phyloP scores from a whole-genome alignment of 2,329 filamentous ascomycete species.

The Fusarium sulawesiense region DNA sequence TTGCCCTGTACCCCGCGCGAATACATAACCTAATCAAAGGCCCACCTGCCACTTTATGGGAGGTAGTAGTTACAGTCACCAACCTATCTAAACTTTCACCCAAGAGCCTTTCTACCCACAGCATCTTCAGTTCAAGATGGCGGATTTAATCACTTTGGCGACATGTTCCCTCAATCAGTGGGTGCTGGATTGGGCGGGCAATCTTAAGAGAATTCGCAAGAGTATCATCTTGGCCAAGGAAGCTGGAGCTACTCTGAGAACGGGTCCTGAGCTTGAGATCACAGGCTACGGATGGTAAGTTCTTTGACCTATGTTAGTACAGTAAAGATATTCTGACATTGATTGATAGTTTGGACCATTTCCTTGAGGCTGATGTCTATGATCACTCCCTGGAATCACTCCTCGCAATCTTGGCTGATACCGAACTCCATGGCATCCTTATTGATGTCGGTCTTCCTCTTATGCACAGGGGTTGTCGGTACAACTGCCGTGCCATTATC shows the following conservation, averaged over 20 bases:
- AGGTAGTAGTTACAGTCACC: neutral
- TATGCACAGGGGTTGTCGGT: slow-evolving; percentile 54
- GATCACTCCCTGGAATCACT: slow-evolving; percentile 50
- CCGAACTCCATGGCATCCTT: slow-evolving; percentile 53
- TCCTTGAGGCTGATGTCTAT: slow-evolving; percentile 60
- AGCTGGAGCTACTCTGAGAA: slow-evolving; percentile 70
- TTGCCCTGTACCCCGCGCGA: slow-evolving; percentile 25
- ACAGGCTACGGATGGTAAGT: slow-evolving; percentile 45
- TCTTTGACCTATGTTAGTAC: neutral
- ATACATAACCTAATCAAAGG: slow-evolving; percentile 18
- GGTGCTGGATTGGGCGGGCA: slow-evolving; percentile 60
- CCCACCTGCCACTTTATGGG: slow-evolving; percentile 13
- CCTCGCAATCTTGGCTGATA: slow-evolving; percentile 48
- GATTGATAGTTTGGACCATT: slow-evolving; percentile 69
- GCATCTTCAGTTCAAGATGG: slow-evolving; percentile 27
- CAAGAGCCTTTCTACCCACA: neutral
- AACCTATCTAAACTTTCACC: neutral
- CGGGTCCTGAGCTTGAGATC: slow-evolving; percentile 66
- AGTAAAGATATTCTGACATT: neutral
- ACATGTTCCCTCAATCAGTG: slow-evolving; percentile 54
- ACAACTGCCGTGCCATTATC: slow-evolving; percentile 54
- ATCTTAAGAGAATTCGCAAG: slow-evolving; percentile 71
- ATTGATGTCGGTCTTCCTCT: slow-evolving; percentile 54
- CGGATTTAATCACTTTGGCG: slow-evolving; percentile 44
- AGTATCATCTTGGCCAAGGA: slow-evolving; percentile 70